phyloP scores from a whole-genome alignment of 257 asterid genomes.

The Nicotiana otophora region DNA sequence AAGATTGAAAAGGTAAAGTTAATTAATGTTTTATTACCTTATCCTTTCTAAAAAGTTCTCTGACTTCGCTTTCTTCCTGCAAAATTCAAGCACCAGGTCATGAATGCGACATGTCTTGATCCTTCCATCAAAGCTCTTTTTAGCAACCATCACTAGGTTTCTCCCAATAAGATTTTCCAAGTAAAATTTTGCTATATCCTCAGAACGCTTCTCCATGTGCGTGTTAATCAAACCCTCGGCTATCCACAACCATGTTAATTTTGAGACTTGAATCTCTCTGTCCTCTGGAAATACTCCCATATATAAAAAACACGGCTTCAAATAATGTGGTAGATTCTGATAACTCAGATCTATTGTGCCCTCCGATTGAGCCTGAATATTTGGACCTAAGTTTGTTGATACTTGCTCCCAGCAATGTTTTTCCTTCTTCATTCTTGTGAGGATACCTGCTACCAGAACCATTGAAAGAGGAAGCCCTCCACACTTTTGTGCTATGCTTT shows the following conservation, averaged over 20 bases:
- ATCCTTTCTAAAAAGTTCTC: not conserved
- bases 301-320: not conserved
- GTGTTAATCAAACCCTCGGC: conserved; percentile 9
- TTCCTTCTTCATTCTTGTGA: not conserved
- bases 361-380: not conserved
- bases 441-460: not conserved
- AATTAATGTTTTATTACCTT: not conserved
- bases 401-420: not conserved
- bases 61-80: not conserved
- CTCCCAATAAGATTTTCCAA: conserved; percentile 1
- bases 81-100: conserved; percentile 8
- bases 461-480: conserved; percentile 12
- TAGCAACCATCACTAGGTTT: not conserved
- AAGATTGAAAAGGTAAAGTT: not conserved
- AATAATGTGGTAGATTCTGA: not conserved
- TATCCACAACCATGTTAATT: conserved; percentile 7
- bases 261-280: not conserved
- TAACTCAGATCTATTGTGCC: conserved; percentile 6
- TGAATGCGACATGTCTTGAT: conserved; percentile 10
- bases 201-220: not conserved
- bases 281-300: conserved; percentile 1
- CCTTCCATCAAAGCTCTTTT: not conserved
- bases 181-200: not conserved
- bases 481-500: not conserved
- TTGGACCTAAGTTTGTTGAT: not conserved